These are phyloP conservation scores for Hymenotorrendiella dingleyae DNA, from an alignment of 2,329 filamentous ascomycete genomes.

Conservation along the genomic window DNA sequence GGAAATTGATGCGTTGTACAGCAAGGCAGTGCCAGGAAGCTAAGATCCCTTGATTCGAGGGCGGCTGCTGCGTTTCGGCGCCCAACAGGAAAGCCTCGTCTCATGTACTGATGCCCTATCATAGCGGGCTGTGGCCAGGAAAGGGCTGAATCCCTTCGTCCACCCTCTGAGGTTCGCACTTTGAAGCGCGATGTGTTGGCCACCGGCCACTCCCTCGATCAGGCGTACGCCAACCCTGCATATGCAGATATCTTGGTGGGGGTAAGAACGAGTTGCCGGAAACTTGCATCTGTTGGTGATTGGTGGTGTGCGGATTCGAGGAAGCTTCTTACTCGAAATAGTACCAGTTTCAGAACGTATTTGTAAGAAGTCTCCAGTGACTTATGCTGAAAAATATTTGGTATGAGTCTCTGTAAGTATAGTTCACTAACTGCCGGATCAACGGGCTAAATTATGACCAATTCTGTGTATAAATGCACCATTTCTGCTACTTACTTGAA, in stretches of 20 bases:
- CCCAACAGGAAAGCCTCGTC: constrained; percentile 25
- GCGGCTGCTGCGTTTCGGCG: constrained; percentile 24
- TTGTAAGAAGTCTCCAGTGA: too few relatives aligned
- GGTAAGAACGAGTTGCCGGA: constrained; percentile 11
- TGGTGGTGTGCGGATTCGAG: constrained; percentile 4
- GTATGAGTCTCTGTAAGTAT: too few relatives aligned
- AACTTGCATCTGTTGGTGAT: constrained; percentile 13
- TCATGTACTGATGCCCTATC: constrained; percentile 28
- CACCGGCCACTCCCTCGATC: constrained; percentile 20
- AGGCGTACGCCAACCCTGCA: constrained; percentile 23
- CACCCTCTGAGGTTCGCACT: constrained; percentile 15
- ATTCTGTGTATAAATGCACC: too few relatives aligned
- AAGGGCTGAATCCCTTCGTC: constrained; percentile 4
- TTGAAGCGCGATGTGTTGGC: constrained; percentile 27
- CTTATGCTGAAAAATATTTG: too few relatives aligned
- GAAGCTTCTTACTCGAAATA: background rate
- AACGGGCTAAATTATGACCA: too few relatives aligned
- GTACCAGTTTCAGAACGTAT: too few relatives aligned
- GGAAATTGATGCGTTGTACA: constrained; percentile 47
- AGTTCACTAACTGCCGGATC: too few relatives aligned
- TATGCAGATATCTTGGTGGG: constrained; percentile 21
- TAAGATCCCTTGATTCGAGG: constrained; percentile 23
- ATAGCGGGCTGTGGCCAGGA: constrained; percentile 20
- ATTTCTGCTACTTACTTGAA: too few relatives aligned
- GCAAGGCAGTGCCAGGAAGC: constrained; percentile 14